Evolutionary conservation across 2,329 filamentous ascomycete genomes (phyloP), one percentile per base, ranked within the genome.

Genomic region (Fusarium siculi): DNA sequence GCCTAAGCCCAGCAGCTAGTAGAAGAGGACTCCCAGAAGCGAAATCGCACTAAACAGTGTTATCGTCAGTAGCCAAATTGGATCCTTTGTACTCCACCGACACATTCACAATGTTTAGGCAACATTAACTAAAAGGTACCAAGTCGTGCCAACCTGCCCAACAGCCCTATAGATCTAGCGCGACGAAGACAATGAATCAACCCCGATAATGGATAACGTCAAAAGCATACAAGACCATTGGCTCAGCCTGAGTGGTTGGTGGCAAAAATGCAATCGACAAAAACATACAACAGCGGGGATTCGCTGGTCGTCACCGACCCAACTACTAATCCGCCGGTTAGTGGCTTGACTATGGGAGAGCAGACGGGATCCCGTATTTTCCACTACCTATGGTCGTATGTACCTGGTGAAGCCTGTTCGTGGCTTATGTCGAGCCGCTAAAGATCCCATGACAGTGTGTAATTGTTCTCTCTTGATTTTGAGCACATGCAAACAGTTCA

Each of bases 341-440:
- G 28, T 18, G 28, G 47, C 47, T 50, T 50, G 28, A 32, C 28
- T 50, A 50, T 23, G 47, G 47, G 47, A 50, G 47, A 50, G 47
- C 47, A 14, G 47, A 50, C 46, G 46, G 46, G 46, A 49, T 49
- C 46, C 46, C 28, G 46, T n/a, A 32, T 49, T 49, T 49, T 49
- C 46, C 28, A 32, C 28, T 49, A 32, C 28, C 28, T 49, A 32
- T 49, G 28, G 21, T 49, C 46, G 28, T 49, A 49, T 49, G 28
- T 49, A 32, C 3, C 5, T 7, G 2, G 1, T 0, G 1, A 9
- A 4, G 4, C 10, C 9, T 0, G 4, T 3, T 32, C 0, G 7
- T 12, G 10, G 15, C 0, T 7, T 32, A 49, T 49, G 4, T 1
- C 1, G 19, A 3, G 8, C 4, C 18, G 1, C 15, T 11, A 15